phyloP scores from a whole-genome alignment of 129 eudicot species.

The Flaveria ramosissima region DNA sequence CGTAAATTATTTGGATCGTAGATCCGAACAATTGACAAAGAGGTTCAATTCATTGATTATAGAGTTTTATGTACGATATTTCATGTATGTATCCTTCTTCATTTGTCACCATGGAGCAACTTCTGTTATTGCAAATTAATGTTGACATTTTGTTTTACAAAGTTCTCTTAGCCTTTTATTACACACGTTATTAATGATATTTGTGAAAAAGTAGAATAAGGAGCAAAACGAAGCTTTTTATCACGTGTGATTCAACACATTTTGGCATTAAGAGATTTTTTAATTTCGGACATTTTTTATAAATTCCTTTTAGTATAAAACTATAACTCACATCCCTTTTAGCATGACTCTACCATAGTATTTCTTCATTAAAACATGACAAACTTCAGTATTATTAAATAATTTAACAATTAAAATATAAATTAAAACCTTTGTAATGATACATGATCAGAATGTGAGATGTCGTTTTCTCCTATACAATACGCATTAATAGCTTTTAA shows the following conservation, averaged over 20 bases:
- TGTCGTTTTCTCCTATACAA: neutral
- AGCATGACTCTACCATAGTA: too few relatives aligned
- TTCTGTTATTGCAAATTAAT: conserved; percentile 4
- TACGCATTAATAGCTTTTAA: conserved; percentile 22
- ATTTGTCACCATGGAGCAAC: neutral
- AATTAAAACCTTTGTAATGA: neutral
- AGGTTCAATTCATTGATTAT: conserved; percentile 15
- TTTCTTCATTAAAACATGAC: neutral
- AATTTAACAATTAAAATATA: neutral
- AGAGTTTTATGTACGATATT: conserved; percentile 31
- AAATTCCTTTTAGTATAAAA: too few relatives aligned
- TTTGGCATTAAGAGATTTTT: too few relatives aligned
- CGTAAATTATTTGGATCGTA: neutral
- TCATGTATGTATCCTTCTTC: conserved; percentile 15
- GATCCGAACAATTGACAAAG: neutral
- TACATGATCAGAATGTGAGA: neutral
- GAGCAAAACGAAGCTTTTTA: too few relatives aligned
- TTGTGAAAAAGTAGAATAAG: too few relatives aligned
- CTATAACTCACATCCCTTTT: too few relatives aligned
- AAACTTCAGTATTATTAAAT: neutral
- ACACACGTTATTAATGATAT: too few relatives aligned
- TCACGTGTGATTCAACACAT: too few relatives aligned
- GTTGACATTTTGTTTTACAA: neutral
- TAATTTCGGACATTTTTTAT: too few relatives aligned
- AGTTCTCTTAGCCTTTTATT: too few relatives aligned